Conservation (phyloP, 176 grass and related monocot genomes). For the Oryza coarctata region DNA sequence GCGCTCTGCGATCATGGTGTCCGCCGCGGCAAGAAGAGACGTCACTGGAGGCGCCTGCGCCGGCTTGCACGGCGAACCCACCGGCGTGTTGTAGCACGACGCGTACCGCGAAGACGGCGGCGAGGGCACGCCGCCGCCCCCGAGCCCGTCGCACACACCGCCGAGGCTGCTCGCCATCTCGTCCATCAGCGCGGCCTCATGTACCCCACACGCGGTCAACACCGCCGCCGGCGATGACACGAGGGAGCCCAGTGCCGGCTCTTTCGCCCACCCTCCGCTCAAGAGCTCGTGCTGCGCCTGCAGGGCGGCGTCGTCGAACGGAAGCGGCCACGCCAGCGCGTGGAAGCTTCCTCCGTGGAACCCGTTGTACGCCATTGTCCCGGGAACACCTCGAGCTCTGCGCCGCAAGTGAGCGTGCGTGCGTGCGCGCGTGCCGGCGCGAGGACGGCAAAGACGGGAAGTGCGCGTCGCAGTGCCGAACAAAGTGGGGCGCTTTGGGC, state of each 20-base stretch:
- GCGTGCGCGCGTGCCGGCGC: slow-evolving; percentile 8
- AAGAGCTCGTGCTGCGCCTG: not conserved
- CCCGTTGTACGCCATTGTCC: slow-evolving; percentile 20
- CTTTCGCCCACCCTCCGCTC: not conserved
- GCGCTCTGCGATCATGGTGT: slow-evolving; percentile 10
- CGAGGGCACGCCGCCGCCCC: not conserved
- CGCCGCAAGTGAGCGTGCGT: not conserved
- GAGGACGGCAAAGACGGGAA: slow-evolving; percentile 33
- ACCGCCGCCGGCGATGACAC: slow-evolving; percentile 47
- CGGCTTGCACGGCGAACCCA: slow-evolving; percentile 45
- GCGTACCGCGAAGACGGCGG: slow-evolving; percentile 30
- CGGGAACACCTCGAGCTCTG: not conserved
- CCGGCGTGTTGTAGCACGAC: slow-evolving; percentile 57
- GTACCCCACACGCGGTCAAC: not conserved
- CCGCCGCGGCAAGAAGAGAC: slow-evolving; percentile 13
- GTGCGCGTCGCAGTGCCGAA: slow-evolving; percentile 31
- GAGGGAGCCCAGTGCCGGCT: slow-evolving; percentile 55
- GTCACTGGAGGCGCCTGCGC: not conserved
- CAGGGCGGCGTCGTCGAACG: not conserved
- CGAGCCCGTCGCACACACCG: slow-evolving; percentile 49
- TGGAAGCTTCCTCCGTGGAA: slow-evolving; percentile 21
- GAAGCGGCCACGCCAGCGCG: not conserved
- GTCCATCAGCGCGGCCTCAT: slow-evolving; percentile 31
- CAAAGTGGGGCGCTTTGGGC: not conserved
- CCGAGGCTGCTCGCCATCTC: slow-evolving; percentile 57